Evolutionary conservation across 192 early-diverging fungal species (phyloP), one percentile per base, ranked within the genome.

Genomic region (Rhizophagus clarus): DNA sequence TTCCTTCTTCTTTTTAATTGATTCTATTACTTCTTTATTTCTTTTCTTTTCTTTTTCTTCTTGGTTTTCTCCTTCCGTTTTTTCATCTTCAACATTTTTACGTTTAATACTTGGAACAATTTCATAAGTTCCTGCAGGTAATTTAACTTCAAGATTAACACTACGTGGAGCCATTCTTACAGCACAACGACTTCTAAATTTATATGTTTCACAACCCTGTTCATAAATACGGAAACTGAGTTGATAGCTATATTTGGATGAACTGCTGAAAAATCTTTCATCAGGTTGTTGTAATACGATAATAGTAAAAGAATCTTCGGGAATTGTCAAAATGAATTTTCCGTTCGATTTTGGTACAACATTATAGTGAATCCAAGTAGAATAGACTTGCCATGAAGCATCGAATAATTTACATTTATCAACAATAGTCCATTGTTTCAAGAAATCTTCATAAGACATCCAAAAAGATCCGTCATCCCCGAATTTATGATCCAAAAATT

Each of bases 301-400:
- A 62, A 85, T 79, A 2, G 79, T 76, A 1, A 80, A 61, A 1
- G 61, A 67, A 11, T 71, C 49, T 31, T 85, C 56, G 0, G 47
- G 79, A 5, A 85, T 17, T 9, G 45, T 47, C 40, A 85, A 81
- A 11, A 72, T 74, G 77, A 83, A 85, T 34, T 80, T 68, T 37
- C 82, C 84, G 15, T 47, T 60, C 5, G 84, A 85, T 9, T 81
- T 77, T 4, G 82, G 82, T 14, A 80, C 77, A 67, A 85, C 82
- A 26, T 85, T 85, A 42, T 85, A 85, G 14, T 74, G 72, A 42
- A 85, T 85, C 84, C 84, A 85, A 32, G 62, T 80, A 3, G 84
- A 81, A 24, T 82, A 80, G 26, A 83, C 82, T 32, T 45, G 37
- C 83, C 84, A 81, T 81, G 83, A 74, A 85, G 63, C 11, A n/a